Evolutionary conservation across 257 asterid species (phyloP).

Genomic region (Gardenia jasminoides): DNA sequence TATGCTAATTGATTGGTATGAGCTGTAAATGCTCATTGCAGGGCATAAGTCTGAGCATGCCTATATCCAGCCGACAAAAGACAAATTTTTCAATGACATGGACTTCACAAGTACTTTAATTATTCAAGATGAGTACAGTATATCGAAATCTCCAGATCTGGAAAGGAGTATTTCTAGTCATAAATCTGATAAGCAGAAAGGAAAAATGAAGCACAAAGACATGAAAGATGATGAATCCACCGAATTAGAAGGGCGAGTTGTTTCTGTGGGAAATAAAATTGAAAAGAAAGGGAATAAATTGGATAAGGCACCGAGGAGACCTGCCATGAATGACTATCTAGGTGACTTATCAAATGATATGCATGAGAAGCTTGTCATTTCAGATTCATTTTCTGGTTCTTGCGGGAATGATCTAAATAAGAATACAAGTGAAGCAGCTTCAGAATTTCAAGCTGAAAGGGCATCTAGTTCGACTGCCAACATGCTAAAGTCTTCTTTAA

Average conservation of each 20-base stretch:
- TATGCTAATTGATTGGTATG: slow-evolving; percentile 19
- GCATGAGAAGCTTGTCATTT: slow-evolving; percentile 29
- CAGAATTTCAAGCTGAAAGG: slow-evolving; percentile 22
- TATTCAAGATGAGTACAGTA: slow-evolving; percentile 60
- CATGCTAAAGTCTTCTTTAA: slow-evolving; percentile 63
- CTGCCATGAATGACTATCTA: slow-evolving; percentile 13
- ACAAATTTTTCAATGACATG: slow-evolving; percentile 37
- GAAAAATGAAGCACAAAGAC: slow-evolving; percentile 24
- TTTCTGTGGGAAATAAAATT: slow-evolving; percentile 30
- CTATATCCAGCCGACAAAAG: slow-evolving; percentile 26
- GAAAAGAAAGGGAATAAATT: slow-evolving; percentile 30
- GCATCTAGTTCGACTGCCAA: slow-evolving; percentile 29
- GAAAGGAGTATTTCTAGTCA: slow-evolving; percentile 24
- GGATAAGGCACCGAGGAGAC: slow-evolving; percentile 12
- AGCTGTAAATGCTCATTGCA: slow-evolving; percentile 41
- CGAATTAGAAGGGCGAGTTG: slow-evolving; percentile 30
- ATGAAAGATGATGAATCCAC: slow-evolving; percentile 18
- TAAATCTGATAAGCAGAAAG: slow-evolving; percentile 36
- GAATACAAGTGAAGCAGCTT: slow-evolving; percentile 22
- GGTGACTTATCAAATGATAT: slow-evolving; percentile 19
- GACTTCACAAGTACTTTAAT: slow-evolving; percentile 64
- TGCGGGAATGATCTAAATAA: slow-evolving; percentile 16
- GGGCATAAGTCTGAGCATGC: slow-evolving; percentile 39
- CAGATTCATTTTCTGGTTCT: slow-evolving; percentile 36
- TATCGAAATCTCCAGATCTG: slow-evolving; percentile 41